Conservation (phyloP, 495 filamentous ascomycete species). For the Hypomontagnella monticulosa region DNA sequence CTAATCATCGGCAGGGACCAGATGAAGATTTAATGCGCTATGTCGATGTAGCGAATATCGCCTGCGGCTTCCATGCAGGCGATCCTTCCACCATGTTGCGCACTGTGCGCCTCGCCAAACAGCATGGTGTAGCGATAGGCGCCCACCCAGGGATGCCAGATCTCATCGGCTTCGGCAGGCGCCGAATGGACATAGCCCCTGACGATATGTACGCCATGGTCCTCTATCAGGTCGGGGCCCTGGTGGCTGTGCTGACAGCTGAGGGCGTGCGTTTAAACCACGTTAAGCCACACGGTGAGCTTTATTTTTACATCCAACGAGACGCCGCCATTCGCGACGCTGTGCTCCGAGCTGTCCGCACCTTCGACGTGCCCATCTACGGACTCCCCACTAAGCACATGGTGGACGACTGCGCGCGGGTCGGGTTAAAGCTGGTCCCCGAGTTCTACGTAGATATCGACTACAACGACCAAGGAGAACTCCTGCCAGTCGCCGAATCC, state of each 20-base stretch:
- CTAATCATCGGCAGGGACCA: conserved; percentile 49
- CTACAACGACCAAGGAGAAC: conserved; percentile 56
- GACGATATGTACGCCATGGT: conserved; percentile 67
- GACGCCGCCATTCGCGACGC: conserved; percentile 61
- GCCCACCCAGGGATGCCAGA: conserved; percentile 71
- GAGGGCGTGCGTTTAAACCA: conserved; percentile 66
- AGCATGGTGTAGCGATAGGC: conserved; percentile 62
- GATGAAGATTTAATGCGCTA: conserved; percentile 67
- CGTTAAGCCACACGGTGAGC: conserved; percentile 67
- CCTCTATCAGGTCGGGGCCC: conserved; percentile 68
- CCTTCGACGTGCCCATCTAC: conserved; percentile 64
- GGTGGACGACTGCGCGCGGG: conserved; percentile 61
- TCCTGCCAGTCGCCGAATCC: conserved; percentile 30
- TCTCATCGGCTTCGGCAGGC: conserved; percentile 69
- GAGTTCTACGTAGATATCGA: conserved; percentile 69
- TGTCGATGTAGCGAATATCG: conserved; percentile 70
- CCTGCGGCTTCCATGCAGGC: conserved; percentile 68
- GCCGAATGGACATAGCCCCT: conserved; percentile 63
- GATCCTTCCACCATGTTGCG: conserved; percentile 69
- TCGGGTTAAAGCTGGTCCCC: conserved; percentile 64
- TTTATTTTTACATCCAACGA: conserved; percentile 67
- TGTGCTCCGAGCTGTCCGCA: conserved; percentile 58
- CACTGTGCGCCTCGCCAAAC: conserved; percentile 65
- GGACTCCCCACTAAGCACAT: conserved; percentile 60
- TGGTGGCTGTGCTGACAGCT: conserved; percentile 64